A percentile compares a stretch with the other conserved stretches of the same genome.
Conservation (phyloP, 2,329 filamentous ascomycete species). For the Fonsecaea pugnacius region DNA sequence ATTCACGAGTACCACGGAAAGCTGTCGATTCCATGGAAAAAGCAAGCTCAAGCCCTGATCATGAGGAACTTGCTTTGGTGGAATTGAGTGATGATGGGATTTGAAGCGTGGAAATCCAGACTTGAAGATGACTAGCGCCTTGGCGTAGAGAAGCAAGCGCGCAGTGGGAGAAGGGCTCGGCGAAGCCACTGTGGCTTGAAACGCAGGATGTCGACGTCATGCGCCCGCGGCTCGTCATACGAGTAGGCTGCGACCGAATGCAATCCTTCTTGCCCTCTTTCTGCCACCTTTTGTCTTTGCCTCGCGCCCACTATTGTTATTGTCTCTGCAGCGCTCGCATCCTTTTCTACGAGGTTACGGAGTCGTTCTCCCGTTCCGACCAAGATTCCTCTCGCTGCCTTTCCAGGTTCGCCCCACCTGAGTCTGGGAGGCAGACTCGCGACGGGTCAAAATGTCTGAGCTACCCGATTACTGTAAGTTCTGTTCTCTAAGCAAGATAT, state of each 20-base stretch:
- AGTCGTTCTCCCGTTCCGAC: not conserved
- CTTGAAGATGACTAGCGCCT: not conserved
- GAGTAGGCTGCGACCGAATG: not conserved
- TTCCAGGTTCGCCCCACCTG: not conserved
- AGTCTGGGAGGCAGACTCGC: not conserved
- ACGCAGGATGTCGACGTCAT: not conserved
- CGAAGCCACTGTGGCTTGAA: slow-evolving; percentile 21
- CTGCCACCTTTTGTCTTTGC: not conserved
- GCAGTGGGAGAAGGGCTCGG: too few species aligned
- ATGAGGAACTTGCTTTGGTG: too few species aligned
- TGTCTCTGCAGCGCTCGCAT: not conserved
- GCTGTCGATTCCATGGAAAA: too few species aligned
- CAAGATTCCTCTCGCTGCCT: not conserved
- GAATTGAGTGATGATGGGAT: too few species aligned
- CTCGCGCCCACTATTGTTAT: not conserved
- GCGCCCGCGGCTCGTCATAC: not conserved
- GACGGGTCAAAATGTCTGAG: slow-evolving; percentile 28
- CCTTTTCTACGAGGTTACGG: not conserved
- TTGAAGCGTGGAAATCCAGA: too few species aligned
- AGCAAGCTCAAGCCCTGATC: too few species aligned
- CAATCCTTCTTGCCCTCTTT: not conserved
- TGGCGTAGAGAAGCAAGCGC: not conserved
- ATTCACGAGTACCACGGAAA: too few species aligned
- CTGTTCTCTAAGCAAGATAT: not conserved
- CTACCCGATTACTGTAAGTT: slow-evolving; percentile 37